Evolutionary conservation across 805 yeast species (phyloP).

Genomic region (Kuraishia floccosa): DNA sequence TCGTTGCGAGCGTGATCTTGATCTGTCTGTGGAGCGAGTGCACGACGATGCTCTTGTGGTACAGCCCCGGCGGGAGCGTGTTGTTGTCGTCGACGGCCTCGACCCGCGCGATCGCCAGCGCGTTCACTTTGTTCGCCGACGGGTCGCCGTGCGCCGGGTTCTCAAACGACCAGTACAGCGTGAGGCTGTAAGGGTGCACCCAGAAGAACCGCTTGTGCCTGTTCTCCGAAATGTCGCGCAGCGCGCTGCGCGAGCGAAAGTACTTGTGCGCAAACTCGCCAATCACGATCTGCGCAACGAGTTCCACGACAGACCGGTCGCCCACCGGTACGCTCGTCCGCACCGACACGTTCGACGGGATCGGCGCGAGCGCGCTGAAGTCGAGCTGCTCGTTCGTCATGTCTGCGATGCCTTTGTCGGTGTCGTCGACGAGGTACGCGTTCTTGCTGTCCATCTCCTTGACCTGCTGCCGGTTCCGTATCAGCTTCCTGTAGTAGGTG

Average conservation of each 20-base stretch:
- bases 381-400: too few species aligned
- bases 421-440: too few species aligned
- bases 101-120: constrained; percentile 70
- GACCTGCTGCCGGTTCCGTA: constrained; percentile 26
- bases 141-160: constrained; percentile 72
- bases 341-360: constrained; percentile 25
- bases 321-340: constrained; percentile 55
- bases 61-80: constrained; percentile 82
- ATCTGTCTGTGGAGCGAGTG: constrained; percentile 50
- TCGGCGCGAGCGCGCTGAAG: too few species aligned
- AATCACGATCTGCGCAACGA: constrained; percentile 83
- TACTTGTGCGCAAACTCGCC: constrained; percentile 88
- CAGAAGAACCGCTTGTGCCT: constrained; percentile 91
- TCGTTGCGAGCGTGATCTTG: constrained; percentile 77
- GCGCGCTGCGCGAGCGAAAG: constrained; percentile 64
- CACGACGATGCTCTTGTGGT: constrained; percentile 73
- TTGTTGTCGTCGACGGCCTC: constrained; percentile 75
- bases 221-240: constrained; percentile 61
- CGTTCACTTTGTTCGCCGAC: constrained; percentile 53
- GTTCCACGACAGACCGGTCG: constrained; percentile 67
- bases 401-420: too few species aligned
- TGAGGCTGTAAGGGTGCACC: constrained; percentile 90
- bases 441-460: too few species aligned
- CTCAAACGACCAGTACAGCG: constrained; percentile 78
- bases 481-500: constrained; percentile 48